A percentile compares a stretch with the other conserved stretches of the same genome.
Conservation (phyloP, 345 rosid species). For the Citrus mangshanensis region DNA sequence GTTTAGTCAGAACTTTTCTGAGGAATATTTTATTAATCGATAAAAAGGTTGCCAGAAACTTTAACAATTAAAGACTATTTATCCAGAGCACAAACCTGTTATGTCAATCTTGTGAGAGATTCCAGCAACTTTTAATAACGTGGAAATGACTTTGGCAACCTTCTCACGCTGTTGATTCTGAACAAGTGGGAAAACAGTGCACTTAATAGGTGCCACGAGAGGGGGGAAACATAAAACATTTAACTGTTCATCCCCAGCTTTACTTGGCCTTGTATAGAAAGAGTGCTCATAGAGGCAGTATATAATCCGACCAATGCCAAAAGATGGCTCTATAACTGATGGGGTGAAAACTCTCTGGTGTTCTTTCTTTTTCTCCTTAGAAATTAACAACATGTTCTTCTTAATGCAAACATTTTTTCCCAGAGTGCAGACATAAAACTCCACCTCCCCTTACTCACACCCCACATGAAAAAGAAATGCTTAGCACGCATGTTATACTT, state of each 20-base stretch:
- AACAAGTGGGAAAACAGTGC: constrained; percentile 92
- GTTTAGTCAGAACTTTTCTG: background rate
- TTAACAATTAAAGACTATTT: background rate
- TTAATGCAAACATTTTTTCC: constrained; percentile 56
- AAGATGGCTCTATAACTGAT: constrained; percentile 92
- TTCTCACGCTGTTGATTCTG: constrained; percentile 82
- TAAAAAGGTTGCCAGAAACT: background rate
- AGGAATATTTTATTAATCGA: background rate
- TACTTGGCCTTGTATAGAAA: constrained; percentile 81
- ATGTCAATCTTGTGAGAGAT: constrained; percentile 90
- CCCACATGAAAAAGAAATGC: background rate
- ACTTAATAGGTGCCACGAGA: constrained; percentile 85
- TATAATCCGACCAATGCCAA: constrained; percentile 92
- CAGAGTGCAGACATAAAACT: constrained; percentile 75
- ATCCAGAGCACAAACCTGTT: constrained; percentile 48
- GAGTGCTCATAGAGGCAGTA: constrained; percentile 90
- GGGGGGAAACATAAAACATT: constrained; percentile 91
- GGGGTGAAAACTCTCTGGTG: constrained; percentile 90
- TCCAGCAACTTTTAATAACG: constrained; percentile 67
- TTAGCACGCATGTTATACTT: background rate
- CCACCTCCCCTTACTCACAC: constrained; percentile 51
- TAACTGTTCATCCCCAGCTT: constrained; percentile 83
- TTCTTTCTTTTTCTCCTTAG: constrained; percentile 87
- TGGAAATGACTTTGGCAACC: constrained; percentile 67
- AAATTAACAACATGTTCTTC: constrained; percentile 84